Evolutionary conservation across 2,329 filamentous ascomycete genomes (phyloP).

Genomic region (Sarocladium brachiariae): DNA sequence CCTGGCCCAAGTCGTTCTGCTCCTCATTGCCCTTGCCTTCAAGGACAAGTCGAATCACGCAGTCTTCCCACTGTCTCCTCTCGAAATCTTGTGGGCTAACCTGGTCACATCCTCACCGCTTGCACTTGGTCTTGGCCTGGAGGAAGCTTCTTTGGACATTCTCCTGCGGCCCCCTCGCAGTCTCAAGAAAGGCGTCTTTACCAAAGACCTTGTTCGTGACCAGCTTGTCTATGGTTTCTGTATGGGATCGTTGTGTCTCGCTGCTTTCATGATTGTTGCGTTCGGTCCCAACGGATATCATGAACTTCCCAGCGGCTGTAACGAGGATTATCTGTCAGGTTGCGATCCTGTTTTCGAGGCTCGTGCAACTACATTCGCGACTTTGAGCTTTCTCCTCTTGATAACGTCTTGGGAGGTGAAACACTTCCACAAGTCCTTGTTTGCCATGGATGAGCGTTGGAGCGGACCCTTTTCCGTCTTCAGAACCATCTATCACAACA

Average conservation of each 20-base stretch:
- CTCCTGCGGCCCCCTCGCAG: conserved; percentile 58
- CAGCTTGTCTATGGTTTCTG: conserved; percentile 60
- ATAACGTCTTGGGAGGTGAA: conserved; percentile 70
- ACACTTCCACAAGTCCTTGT: conserved; percentile 62
- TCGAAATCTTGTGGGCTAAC: conserved; percentile 73
- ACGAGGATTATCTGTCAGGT: conserved; percentile 39
- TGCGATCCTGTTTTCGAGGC: conserved; percentile 58
- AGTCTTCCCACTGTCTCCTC: conserved; percentile 63
- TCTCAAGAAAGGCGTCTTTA: conserved; percentile 55
- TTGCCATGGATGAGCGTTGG: conserved; percentile 54
- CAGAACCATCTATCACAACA: conserved; percentile 60
- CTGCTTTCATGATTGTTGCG: conserved; percentile 52
- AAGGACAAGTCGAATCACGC: conserved; percentile 52
- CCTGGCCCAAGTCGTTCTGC: conserved; percentile 60
- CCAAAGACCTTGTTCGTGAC: conserved; percentile 56
- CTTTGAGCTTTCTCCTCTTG: conserved; percentile 60
- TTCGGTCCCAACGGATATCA: conserved; percentile 41
- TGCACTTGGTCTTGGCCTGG: conserved; percentile 65
- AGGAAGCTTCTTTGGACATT: conserved; percentile 61
- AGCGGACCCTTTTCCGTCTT: conserved; percentile 43
- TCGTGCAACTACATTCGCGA: conserved; percentile 62
- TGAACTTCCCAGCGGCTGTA: conserved; percentile 50
- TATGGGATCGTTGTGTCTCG: conserved; percentile 56
- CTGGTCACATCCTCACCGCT: conserved; percentile 66
- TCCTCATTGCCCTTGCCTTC: conserved; percentile 64